Conservation (phyloP, 2,329 filamentous ascomycete genomes). For the Beauveria bassiana region DNA sequence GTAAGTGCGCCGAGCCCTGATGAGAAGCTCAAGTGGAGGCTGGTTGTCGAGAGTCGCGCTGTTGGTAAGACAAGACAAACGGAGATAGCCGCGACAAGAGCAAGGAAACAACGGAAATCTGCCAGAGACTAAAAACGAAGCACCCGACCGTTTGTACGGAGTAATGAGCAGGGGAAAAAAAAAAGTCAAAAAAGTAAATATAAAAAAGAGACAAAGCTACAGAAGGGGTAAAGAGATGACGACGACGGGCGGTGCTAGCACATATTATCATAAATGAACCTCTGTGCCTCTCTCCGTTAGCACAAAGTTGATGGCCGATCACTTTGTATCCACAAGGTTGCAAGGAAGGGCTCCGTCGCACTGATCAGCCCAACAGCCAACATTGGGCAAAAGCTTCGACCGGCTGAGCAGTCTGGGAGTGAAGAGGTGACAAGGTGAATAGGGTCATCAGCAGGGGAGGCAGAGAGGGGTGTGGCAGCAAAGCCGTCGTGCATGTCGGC, state of each 20-base stretch:
- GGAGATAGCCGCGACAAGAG: neutral
- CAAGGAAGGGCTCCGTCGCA: conserved; percentile 7
- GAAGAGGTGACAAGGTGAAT: too few species aligned
- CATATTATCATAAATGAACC: conserved; percentile 10
- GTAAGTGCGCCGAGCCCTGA: conserved; percentile 1
- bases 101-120: neutral
- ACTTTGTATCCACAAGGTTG: conserved; percentile 6
- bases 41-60: neutral
- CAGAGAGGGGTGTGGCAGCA: too few species aligned
- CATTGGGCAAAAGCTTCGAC: neutral
- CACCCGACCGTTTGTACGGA: neutral
- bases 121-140: neutral
- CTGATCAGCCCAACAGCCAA: conserved; percentile 9
- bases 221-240: neutral
- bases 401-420: too few species aligned
- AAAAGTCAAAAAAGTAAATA: neutral
- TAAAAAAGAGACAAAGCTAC: neutral
- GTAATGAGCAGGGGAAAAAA: too few species aligned
- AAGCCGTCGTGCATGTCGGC: too few species aligned
- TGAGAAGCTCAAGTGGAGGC: neutral
- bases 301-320: conserved; percentile 5
- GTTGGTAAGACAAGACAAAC: neutral
- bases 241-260: neutral
- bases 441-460: too few species aligned
- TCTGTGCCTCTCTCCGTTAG: neutral